Conservation (phyloP, 768 basidiomycete genomes). For the Piloderma croceum region DNA sequence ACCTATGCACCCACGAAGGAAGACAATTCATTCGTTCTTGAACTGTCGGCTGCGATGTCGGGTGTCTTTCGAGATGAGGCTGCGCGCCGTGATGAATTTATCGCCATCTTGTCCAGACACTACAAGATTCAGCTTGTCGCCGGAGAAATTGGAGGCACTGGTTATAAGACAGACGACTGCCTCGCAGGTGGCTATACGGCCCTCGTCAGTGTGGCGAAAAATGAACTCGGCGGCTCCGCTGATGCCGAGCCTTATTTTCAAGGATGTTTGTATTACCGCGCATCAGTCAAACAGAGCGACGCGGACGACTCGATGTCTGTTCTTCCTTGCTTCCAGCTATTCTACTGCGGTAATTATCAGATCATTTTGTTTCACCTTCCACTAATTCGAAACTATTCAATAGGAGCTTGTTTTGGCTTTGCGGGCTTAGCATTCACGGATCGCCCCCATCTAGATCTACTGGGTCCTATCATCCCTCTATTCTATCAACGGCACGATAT, state of each 20-base stretch:
- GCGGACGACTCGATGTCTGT: slow-evolving; percentile 5
- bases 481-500: slow-evolving; percentile 4
- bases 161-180: no score
- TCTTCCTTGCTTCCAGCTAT: slow-evolving; percentile 11
- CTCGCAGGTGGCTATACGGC: no score
- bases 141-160: no score
- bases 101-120: no score
- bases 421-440: slow-evolving; percentile 11
- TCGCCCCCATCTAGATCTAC: slow-evolving; percentile 7
- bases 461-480: slow-evolving; percentile 7
- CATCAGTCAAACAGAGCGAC: slow-evolving; percentile 3
- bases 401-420: slow-evolving; percentile 10
- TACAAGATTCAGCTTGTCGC: no score
- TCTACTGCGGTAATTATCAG: slow-evolving; percentile 7
- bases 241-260: slow-evolving; percentile 16
- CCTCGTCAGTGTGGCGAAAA: slow-evolving; percentile 10
- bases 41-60: no score
- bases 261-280: slow-evolving; percentile 12
- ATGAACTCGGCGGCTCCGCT: slow-evolving; percentile 7
- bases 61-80: no score
- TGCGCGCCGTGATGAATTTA: no score
- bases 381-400: no score
- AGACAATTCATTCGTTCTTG: slow-evolving; percentile 9
- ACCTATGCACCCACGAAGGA: slow-evolving; percentile 3
- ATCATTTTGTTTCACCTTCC: no score